Conservation (phyloP, 805 yeast species). For the Tetrapisispora taiwanensis region DNA sequence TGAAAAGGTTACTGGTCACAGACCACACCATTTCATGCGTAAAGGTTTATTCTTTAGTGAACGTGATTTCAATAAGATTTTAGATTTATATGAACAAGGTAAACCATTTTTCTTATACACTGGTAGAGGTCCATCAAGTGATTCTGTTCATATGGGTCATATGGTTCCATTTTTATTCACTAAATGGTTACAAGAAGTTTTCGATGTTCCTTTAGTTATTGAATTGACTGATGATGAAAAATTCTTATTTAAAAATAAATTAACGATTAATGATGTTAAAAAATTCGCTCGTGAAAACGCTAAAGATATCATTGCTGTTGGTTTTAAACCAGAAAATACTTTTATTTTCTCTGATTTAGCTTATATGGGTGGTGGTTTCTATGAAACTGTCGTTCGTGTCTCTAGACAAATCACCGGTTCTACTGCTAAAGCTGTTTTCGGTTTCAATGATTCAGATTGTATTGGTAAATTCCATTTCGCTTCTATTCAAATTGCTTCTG, state of each 20-base stretch:
- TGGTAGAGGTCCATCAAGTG: conserved; percentile 94
- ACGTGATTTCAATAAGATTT: conserved; percentile 67
- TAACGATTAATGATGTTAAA: conserved; percentile 83
- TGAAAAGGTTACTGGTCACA: conserved; percentile 71
- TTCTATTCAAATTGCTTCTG: conserved; percentile 89
- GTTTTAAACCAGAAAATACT: conserved; percentile 90
- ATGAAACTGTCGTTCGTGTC: conserved; percentile 85
- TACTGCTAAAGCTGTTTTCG: conserved; percentile 95
- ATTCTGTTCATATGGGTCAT: conserved; percentile 93
- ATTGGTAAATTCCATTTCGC: conserved; percentile 95
- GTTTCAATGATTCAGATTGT: conserved; percentile 88
- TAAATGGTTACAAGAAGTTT: conserved; percentile 96
- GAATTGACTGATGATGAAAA: conserved; percentile 96
- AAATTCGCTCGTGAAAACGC: conserved; percentile 72
- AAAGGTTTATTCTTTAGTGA: conserved; percentile 91
- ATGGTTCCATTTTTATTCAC: conserved; percentile 93
- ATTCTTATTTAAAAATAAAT: conserved; percentile 83
- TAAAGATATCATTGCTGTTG: conserved; percentile 86
- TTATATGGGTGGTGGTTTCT: conserved; percentile 88
- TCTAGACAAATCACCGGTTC: conserved; percentile 93
- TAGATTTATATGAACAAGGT: conserved; percentile 86
- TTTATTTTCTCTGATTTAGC: conserved; percentile 87
- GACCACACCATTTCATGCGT: conserved; percentile 82
- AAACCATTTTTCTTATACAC: conserved; percentile 93
- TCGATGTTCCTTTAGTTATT: conserved; percentile 88